These are phyloP conservation scores for Candida berthetii DNA, from an alignment of 805 yeast genomes.

Conservation along the genomic window DNA sequence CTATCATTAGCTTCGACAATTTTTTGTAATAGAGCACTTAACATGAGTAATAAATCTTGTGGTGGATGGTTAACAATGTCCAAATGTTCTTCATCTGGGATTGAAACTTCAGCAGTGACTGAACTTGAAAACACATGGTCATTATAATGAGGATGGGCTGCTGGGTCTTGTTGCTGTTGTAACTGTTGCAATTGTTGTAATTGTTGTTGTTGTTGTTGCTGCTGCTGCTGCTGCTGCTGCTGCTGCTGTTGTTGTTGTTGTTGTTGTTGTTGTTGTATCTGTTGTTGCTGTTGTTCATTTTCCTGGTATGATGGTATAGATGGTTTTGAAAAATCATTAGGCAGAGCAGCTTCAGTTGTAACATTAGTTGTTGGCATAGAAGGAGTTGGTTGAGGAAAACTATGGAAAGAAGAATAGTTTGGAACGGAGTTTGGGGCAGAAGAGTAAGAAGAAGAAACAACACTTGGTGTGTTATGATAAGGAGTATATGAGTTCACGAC, in stretches of 20 bases:
- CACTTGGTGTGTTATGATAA: constrained; percentile 41
- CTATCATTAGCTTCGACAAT: constrained; percentile 88
- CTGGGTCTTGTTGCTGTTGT: no score
- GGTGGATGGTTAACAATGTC: constrained; percentile 81
- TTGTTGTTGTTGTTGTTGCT: constrained; percentile 9
- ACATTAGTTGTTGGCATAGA: constrained; percentile 51
- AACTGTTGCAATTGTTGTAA: no score
- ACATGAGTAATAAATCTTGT: constrained; percentile 74
- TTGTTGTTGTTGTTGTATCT: constrained; percentile 7
- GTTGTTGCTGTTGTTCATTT: constrained; percentile 7
- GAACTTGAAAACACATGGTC: constrained; percentile 10
- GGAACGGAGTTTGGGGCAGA: constrained; percentile 23
- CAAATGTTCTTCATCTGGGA: constrained; percentile 10
- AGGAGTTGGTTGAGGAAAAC: constrained; percentile 26
- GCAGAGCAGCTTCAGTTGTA: constrained; percentile 37
- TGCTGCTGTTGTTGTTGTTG: no score
- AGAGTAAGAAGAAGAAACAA: constrained; percentile 39
- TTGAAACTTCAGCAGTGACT: not conserved
- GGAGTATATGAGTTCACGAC: constrained; percentile 24
- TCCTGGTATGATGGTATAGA: not conserved
- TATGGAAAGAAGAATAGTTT: constrained; percentile 12
- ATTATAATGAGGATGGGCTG: not conserved
- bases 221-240: not conserved
- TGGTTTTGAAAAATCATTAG: constrained; percentile 13
- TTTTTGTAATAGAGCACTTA: constrained; percentile 76